These are phyloP conservation scores for Pyrenula aspistea DNA, from an alignment of 495 filamentous ascomycete species.

Conservation along the genomic window DNA sequence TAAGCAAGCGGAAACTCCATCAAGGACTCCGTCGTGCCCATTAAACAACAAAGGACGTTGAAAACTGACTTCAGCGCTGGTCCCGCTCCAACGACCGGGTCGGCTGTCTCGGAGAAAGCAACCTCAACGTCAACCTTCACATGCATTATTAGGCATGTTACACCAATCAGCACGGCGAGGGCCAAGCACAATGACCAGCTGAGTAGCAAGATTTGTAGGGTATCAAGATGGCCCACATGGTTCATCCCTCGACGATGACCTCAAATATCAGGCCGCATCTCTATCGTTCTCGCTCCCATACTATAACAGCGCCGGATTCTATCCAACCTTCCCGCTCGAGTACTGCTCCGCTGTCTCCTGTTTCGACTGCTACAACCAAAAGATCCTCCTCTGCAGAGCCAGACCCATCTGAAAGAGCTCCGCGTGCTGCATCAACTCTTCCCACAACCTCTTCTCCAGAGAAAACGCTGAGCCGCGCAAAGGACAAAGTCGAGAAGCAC, in stretches of 20 bases:
- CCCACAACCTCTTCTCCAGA: not conserved
- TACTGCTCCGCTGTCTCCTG: not conserved
- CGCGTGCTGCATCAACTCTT: not conserved
- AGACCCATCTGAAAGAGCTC: not conserved
- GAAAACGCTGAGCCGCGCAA: not conserved
- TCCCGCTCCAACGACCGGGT: slow-evolving; percentile 14
- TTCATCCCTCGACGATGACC: not conserved
- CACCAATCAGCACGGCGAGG: too few species aligned
- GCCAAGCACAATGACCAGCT: too few species aligned
- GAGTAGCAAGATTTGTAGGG: too few species aligned
- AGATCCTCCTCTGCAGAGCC: not conserved
- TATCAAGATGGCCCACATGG: not conserved
- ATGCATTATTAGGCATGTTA: too few species aligned
- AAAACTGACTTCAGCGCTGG: too few species aligned
- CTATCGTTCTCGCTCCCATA: not conserved
- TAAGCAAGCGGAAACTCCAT: too few species aligned
- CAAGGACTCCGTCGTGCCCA: too few species aligned
- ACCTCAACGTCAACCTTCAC: too few species aligned
- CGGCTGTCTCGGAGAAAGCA: not conserved
- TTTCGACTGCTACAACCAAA: not conserved
- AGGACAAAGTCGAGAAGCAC: not conserved
- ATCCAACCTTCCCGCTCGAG: not conserved
- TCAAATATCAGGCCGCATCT: not conserved
- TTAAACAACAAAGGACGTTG: too few species aligned
- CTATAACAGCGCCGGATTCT: not conserved